A percentile compares a stretch with the other conserved stretches of the same genome.
phyloP scores from a whole-genome alignment of 1,284 basidiomycete genomes.

The Moesziomyces sp. region DNA sequence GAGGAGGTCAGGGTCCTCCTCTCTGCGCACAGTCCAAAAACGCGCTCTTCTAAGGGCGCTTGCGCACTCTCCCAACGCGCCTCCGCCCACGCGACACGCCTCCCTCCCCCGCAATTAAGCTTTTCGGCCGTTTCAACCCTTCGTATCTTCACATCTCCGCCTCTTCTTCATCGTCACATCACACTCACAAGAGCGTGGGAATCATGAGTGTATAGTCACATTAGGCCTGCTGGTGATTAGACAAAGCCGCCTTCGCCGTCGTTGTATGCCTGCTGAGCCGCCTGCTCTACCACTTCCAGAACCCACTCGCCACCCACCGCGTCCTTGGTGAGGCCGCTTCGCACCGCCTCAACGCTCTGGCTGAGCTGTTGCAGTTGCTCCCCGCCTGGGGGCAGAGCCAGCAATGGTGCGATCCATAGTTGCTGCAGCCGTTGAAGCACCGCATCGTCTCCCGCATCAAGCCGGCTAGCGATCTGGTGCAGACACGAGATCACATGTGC shows the following conservation, averaged over 20 bases:
- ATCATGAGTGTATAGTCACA: no score
- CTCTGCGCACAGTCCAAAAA: no score
- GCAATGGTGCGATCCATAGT: conserved; percentile 16
- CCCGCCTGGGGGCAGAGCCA: conserved; percentile 5
- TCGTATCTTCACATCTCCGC: no score
- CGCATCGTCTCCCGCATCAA: conserved; percentile 20
- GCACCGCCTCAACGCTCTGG: conserved; percentile 2
- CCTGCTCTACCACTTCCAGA: conserved; percentile 30
- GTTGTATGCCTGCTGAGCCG: conserved; percentile 28
- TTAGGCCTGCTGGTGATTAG: not conserved
- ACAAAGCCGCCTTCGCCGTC: conserved; percentile 50
- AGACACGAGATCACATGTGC: conserved; percentile 15
- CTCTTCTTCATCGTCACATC: no score
- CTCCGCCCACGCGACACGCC: no score
- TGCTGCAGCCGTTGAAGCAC: conserved; percentile 22
- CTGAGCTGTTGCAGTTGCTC: conserved; percentile 9
- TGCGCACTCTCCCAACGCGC: no score
- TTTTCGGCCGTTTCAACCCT: no score
- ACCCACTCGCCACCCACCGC: conserved; percentile 39
- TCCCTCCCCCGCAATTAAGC: no score
- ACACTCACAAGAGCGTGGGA: no score
- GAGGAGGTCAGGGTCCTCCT: no score
- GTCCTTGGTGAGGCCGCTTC: conserved; percentile 15
- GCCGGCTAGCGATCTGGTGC: conserved; percentile 4
- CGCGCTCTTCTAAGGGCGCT: no score